Percentiles rank a stretch among this genome's conserved stretches.
phyloP scores from a whole-genome alignment of 331 rosid genomes.

The Stylosanthes scabra region DNA sequence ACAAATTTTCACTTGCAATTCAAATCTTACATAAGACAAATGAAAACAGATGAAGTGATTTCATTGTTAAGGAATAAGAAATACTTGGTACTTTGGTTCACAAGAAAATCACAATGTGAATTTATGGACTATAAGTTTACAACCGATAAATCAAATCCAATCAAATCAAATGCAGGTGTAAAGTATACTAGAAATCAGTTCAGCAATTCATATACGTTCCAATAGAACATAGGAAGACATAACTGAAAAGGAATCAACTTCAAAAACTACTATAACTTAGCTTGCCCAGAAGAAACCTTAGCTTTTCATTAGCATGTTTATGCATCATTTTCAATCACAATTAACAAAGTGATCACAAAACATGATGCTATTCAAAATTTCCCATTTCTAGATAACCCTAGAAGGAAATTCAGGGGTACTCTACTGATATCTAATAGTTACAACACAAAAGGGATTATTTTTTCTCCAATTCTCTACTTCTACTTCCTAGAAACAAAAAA shows the following conservation, averaged over 20 bases:
- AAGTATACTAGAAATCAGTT: neutral
- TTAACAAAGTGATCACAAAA: constrained; percentile 17
- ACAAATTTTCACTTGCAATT: constrained; percentile 30
- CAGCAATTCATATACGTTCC: neutral
- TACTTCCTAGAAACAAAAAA: neutral
- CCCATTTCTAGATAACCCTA: neutral
- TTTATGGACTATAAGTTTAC: neutral
- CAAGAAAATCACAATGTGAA: neutral
- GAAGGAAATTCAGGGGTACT: neutral
- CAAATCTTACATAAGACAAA: too few species aligned
- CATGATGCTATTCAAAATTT: neutral
- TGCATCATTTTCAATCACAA: constrained; percentile 10
- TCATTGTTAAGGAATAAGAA: too few species aligned
- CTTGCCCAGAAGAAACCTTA: neutral
- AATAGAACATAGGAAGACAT: neutral
- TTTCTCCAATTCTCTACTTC: neutral
- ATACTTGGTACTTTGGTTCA: too few species aligned
- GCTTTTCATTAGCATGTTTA: constrained; percentile 1
- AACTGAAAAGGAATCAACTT: constrained; percentile 7
- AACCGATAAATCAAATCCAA: neutral
- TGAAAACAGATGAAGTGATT: too few species aligned
- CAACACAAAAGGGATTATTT: neutral
- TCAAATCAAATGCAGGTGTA: constrained; percentile 9
- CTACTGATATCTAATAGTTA: neutral
- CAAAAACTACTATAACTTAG: constrained; percentile 20